These are phyloP conservation scores for Hura crepitans DNA, from an alignment of 441 rosid species.

Conservation along the genomic window DNA sequence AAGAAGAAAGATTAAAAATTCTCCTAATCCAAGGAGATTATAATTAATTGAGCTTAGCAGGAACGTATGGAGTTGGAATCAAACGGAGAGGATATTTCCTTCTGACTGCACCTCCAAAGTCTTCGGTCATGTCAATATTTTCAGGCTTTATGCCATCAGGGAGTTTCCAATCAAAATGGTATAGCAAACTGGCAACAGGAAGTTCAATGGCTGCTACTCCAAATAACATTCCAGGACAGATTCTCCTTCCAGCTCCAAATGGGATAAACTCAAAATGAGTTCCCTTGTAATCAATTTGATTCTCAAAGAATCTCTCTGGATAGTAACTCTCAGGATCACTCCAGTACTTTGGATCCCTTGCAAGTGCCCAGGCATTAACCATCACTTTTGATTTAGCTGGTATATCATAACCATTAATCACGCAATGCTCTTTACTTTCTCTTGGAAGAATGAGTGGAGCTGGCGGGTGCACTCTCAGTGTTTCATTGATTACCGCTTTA, in stretches of 20 bases:
- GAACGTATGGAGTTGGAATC: background rate
- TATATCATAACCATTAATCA: background rate
- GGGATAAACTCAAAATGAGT: constrained; percentile 1
- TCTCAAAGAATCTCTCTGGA: constrained; percentile 5
- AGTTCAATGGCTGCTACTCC: background rate
- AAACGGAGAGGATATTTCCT: background rate
- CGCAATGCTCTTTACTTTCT: too few species aligned
- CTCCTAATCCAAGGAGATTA: too few species aligned
- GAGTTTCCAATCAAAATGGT: constrained; percentile 8
- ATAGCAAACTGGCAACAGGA: background rate
- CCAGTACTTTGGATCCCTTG: constrained; percentile 4
- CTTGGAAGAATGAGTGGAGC: too few species aligned
- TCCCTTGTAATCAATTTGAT: background rate
- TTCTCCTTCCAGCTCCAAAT: constrained; percentile 6
- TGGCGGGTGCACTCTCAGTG: too few species aligned
- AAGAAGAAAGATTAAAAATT: too few species aligned
- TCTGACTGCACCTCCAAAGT: background rate
- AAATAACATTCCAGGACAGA: background rate
- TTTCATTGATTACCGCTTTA: too few species aligned
- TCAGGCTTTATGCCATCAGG: background rate
- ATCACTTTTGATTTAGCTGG: background rate
- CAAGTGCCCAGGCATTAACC: background rate
- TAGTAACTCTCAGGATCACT: background rate
- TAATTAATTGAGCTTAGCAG: background rate
- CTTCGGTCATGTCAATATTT: constrained; percentile 7